Base-by-base conservation (phyloP, 495 filamentous ascomycete species). In the Trichoderma parareesei region DNA sequence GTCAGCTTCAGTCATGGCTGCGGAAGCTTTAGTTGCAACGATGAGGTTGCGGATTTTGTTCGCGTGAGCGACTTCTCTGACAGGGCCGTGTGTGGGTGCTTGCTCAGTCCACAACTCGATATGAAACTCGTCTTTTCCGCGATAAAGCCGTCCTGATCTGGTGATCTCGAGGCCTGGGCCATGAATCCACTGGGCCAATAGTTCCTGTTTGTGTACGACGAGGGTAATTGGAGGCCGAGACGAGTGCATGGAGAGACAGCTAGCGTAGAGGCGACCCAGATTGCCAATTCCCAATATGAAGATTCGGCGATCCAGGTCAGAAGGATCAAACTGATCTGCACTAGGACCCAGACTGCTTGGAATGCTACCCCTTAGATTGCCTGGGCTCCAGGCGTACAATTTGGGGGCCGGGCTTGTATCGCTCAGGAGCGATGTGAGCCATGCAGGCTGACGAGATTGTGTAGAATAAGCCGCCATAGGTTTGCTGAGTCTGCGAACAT, bases 21-120 rank as follows among this genome's bases (percentile, higher is more conserved):
- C 71, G 5, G 81, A 71, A 0, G 89, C 83, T 73, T 94, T 94
- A 35, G 84, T 86, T 8, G 87, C 80, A 11, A 96, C 75, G 65
- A 97, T 84, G 48, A 96, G 81, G 71, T 90, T 87, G 61, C 85
- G 73, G 59, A 96, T 92, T n/a, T 46, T 55, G 35, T n/a, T 11
- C 10, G 68, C 71, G 2, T 44, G 48, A n/a, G 67, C 69, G 20
- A 73, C 67, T 44, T 76, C 72, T 59, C 62, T 46, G 35, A 67
- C 61, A 41, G 70, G 69, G 9, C 70, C 69, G 5, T 37, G n/a
- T 8, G 38, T 0, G 59, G 76, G 76, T 63, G 61, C 27, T 37
- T 68, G 43, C 5, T 75, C 72, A 16, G 76, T 75, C 76, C 75
- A 76, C 74, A 65, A 71, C 68, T 89, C 87, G 38, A 81, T 71